These are phyloP conservation scores for Croton setiger DNA, from an alignment of 441 rosid genomes.

Conservation along the genomic window DNA sequence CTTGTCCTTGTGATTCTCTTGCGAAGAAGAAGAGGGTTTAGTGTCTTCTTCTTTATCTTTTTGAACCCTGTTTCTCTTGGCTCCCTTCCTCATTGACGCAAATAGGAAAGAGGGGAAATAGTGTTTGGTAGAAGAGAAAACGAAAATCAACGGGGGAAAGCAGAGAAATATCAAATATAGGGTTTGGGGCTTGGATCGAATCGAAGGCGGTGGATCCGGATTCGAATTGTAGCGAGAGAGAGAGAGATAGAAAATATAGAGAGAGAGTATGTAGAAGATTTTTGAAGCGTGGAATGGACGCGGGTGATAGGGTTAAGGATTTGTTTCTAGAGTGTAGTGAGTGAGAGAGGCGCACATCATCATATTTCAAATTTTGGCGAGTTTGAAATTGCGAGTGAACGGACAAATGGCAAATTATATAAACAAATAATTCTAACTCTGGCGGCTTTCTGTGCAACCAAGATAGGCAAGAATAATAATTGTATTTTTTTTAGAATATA, in stretches of 20 bases:
- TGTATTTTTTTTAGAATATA: too few relatives aligned
- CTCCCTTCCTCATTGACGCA: constrained; percentile 55
- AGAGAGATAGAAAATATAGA: neutral
- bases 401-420: too few relatives aligned
- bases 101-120: constrained; percentile 14
- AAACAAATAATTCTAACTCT: too few relatives aligned
- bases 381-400: too few relatives aligned
- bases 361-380: too few relatives aligned
- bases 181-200: neutral
- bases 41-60: constrained; percentile 28
- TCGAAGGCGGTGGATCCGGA: constrained; percentile 41
- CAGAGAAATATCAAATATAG: too few relatives aligned
- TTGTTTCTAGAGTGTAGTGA: too few relatives aligned
- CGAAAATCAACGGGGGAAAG: neutral
- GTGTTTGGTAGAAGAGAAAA: neutral
- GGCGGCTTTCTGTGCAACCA: too few relatives aligned
- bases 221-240: constrained; percentile 31
- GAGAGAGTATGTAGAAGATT: neutral
- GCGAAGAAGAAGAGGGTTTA: constrained; percentile 29
- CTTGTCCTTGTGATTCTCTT: constrained; percentile 23
- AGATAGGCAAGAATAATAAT: too few relatives aligned
- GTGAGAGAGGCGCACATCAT: too few relatives aligned
- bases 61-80: constrained; percentile 59
- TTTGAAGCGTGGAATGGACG: constrained; percentile 25
- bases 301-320: constrained; percentile 28